Evolutionary conservation across 1,284 basidiomycete genomes (phyloP).

Genomic region (Cutaneotrichosporon sp.): DNA sequence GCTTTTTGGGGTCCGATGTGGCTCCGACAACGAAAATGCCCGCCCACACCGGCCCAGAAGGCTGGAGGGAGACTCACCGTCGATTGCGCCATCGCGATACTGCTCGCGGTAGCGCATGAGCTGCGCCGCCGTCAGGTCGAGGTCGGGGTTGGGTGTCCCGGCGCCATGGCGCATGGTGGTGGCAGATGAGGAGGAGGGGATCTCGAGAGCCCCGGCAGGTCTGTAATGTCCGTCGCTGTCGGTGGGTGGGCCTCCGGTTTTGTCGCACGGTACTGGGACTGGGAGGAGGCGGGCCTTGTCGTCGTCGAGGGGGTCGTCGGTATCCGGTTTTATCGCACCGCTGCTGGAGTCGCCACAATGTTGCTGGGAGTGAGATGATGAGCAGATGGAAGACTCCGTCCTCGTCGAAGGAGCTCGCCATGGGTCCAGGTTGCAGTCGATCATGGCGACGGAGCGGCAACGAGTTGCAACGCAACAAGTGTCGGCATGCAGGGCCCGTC

Average conservation of each 20-base stretch:
- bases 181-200: not conserved
- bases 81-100: not conserved
- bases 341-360: too few relatives aligned
- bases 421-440: not conserved
- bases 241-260: too few relatives aligned
- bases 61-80: too few relatives aligned
- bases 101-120: slow-evolving; percentile 1
- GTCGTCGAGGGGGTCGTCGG: too few relatives aligned
- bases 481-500: not conserved
- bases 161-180: not conserved
- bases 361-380: too few relatives aligned
- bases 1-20: not conserved
- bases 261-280: too few relatives aligned
- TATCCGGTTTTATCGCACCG: too few relatives aligned
- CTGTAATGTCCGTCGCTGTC: not conserved
- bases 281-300: too few relatives aligned
- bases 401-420: not conserved
- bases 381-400: not conserved
- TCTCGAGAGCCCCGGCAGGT: not conserved
- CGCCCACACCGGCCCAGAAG: too few relatives aligned
- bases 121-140: not conserved
- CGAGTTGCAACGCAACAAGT: not conserved
- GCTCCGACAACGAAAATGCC: too few relatives aligned
- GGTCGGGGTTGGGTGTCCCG: not conserved
- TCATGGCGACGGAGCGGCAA: not conserved